phyloP scores from a whole-genome alignment of 176 grass and related monocot genomes.

The Chloris gayana region DNA sequence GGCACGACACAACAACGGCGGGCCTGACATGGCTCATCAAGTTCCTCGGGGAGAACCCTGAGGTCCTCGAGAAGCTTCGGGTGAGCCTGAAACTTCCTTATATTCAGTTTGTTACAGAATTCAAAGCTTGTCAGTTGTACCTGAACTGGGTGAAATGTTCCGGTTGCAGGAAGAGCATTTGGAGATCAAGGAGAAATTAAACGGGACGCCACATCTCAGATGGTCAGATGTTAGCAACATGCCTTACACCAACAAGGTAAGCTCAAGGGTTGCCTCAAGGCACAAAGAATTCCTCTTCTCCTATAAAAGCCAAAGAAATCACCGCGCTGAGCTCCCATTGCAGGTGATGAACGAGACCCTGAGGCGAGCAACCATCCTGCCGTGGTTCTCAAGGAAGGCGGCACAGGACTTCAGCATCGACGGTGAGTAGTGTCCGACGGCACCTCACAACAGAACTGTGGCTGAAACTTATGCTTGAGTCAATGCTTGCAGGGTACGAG shows the following conservation, averaged over 20 bases:
- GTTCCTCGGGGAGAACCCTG: conserved; percentile 70
- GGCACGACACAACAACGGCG: conserved; percentile 70
- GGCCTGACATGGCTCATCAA: conserved; percentile 70
- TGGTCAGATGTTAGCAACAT: conserved; percentile 65
- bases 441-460: not conserved
- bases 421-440: conserved; percentile 22
- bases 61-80: conserved; percentile 46
- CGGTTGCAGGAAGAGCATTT: conserved; percentile 53
- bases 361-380: conserved; percentile 68
- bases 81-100: not conserved
- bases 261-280: not conserved
- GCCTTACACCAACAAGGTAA: conserved; percentile 65
- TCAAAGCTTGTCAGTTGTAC: not conserved
- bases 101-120: not conserved
- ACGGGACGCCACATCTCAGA: conserved; percentile 10
- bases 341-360: conserved; percentile 68
- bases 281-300: not conserved
- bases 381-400: conserved; percentile 71
- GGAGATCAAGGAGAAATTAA: conserved; percentile 39
- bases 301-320: not conserved
- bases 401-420: conserved; percentile 64
- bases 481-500: conserved; percentile 30
- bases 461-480: not conserved
- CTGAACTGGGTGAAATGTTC: not conserved
- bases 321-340: not conserved